Conservation (phyloP, 2,329 filamentous ascomycete species). For the Aspergillus oerlinghausenensis region DNA sequence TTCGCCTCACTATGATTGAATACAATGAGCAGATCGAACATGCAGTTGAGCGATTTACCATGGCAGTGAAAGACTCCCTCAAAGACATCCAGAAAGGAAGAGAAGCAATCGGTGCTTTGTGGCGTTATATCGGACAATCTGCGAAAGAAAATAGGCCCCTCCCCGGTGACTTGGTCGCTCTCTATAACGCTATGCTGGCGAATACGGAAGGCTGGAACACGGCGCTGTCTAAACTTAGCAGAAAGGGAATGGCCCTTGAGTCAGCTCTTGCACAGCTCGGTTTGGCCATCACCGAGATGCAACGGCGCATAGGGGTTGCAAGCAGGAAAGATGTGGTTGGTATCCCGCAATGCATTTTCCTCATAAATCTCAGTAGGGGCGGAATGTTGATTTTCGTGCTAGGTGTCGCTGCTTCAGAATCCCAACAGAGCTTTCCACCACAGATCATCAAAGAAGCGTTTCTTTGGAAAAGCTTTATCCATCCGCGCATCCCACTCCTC, state of each 20-base stretch:
- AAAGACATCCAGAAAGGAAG: conserved; percentile 76
- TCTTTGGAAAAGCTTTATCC: conserved; percentile 19
- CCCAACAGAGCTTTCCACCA: conserved; percentile 8
- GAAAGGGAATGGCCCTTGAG: conserved; percentile 66
- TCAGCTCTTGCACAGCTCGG: conserved; percentile 67
- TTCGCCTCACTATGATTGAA: conserved; percentile 74
- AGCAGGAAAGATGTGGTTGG: conserved; percentile 67
- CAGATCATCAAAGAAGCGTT: conserved; percentile 20
- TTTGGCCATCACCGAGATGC: conserved; percentile 77
- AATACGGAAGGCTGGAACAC: conserved; percentile 88
- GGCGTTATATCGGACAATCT: conserved; percentile 67
- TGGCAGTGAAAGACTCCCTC: conserved; percentile 69
- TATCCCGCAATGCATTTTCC: conserved; percentile 31
- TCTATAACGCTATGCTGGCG: conserved; percentile 85
- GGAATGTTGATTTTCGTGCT: conserved; percentile 5
- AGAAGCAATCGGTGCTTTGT: conserved; percentile 70
- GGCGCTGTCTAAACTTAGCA: conserved; percentile 71
- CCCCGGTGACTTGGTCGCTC: conserved; percentile 60
- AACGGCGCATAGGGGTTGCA: conserved; percentile 75
- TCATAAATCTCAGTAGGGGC: background rate
- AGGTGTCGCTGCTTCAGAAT: conserved; percentile 20
- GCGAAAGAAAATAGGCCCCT: conserved; percentile 57
- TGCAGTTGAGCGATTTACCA: conserved; percentile 74
- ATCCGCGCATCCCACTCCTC: conserved; percentile 1
- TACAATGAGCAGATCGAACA: conserved; percentile 91